Percentiles rank a stretch among this genome's conserved stretches.
Conservation (phyloP, 2,329 filamentous ascomycete species). For the Zymoseptoria tritici region DNA sequence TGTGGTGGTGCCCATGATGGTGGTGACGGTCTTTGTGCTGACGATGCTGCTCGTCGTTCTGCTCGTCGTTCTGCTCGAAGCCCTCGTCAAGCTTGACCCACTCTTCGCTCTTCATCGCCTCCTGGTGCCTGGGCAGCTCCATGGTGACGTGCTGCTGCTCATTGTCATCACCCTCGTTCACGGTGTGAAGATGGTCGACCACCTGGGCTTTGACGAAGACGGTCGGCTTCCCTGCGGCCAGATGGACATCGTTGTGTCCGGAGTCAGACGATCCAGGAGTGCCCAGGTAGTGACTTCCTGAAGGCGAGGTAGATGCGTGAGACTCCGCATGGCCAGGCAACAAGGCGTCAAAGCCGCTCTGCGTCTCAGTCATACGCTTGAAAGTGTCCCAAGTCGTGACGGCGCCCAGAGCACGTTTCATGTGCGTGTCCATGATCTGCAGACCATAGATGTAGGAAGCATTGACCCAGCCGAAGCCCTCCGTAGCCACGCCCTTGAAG, state of each 20-base stretch:
- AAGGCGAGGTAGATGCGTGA: background rate
- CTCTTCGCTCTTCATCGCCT: background rate
- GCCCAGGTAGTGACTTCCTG: background rate
- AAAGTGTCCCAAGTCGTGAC: constrained; percentile 82
- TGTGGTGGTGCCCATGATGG: background rate
- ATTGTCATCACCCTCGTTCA: background rate
- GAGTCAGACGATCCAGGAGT: background rate
- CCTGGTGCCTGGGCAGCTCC: background rate
- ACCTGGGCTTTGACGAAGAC: background rate
- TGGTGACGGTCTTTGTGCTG: background rate
- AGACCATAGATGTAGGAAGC: constrained; percentile 94
- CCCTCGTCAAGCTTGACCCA: background rate
- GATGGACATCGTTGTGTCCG: constrained; percentile 10
- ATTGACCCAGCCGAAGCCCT: constrained; percentile 99
- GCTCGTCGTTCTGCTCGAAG: background rate
- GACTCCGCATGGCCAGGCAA: background rate
- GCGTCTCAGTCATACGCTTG: constrained; percentile 46
- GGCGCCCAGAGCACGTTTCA: constrained; percentile 79
- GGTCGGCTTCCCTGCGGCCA: background rate
- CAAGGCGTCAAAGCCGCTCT: background rate
- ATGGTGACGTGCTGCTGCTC: background rate
- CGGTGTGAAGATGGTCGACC: background rate
- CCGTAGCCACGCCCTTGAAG: constrained; percentile 90
- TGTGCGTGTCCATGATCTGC: constrained; percentile 79
- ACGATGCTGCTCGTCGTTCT: background rate